Evolutionary conservation across 192 early-diverging fungal species (phyloP), one percentile per base, ranked within the genome.

Genomic region (Podila verticillata): DNA sequence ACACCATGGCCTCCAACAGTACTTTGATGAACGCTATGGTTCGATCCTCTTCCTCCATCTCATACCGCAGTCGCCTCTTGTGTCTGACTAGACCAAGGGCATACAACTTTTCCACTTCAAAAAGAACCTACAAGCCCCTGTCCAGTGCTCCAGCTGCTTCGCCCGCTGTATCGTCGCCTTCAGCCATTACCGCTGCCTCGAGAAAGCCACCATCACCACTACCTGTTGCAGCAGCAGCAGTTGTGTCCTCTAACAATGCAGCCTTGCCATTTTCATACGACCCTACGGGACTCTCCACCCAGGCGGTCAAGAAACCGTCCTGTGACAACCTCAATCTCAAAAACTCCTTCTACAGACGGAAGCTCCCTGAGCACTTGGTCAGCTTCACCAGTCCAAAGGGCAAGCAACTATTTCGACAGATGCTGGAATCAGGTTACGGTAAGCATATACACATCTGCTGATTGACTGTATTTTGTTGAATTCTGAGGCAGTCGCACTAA

Each of bases 381-480:
- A 90, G 92, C 29, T 93, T 98, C 82, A 93, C 94, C 17, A 95
- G 94, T 24, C 73, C 85, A 19, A 69, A 89, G 57, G 96, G 96
- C 17, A 93, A 93, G 65, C 72, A 83, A 59, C 82, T 96, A 22
- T 96, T 98, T 84, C 89, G 92, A 68, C 88, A 94, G 63, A 87
- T 92, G 68, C 84, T 98, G 51, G 88, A 89, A 47, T 68, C 84
- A 32, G 95, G 93, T 3, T 88, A 89, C 72, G 94, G 77, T 80
- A 68, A 65, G 63, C 8, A 28, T 61, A n/a, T 57, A 30, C 34
- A 0, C 22, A 1, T n/a, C 8, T 35, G 24, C 54, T 39, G 30
- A 49, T 57, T 56, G 54, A 36, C 15, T 22, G 15, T 28, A 36
- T 10, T 15, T 64, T 30, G 9, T 12, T 49, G 61, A 13, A 2